A percentile compares a stretch with the other conserved stretches of the same genome.
These are phyloP conservation scores for Heliamphora pulchella DNA, from an alignment of 179 eudicot genomes.

Conservation along the genomic window DNA sequence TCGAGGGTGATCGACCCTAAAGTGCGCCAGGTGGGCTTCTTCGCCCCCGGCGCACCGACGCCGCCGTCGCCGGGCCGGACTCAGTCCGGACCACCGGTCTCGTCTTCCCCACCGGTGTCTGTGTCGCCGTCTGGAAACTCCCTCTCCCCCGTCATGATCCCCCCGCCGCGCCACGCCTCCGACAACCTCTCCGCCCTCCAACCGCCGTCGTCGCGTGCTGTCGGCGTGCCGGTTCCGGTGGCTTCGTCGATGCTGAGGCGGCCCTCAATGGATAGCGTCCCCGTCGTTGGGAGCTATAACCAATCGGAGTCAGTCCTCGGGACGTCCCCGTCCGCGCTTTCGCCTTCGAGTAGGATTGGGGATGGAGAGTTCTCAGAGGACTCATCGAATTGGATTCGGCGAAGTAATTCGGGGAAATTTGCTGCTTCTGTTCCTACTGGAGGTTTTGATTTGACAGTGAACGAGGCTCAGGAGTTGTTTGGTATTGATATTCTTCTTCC, in stretches of 20 bases:
- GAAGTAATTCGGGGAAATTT: constrained; percentile 36
- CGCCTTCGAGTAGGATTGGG: constrained; percentile 16
- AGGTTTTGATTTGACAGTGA: constrained; percentile 26
- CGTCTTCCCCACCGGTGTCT: constrained; percentile 16
- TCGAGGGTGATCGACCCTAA: constrained; percentile 65
- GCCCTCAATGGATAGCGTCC: constrained; percentile 17
- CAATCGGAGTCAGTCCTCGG: constrained; percentile 27
- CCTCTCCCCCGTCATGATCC: constrained; percentile 73
- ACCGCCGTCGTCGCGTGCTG: constrained; percentile 12
- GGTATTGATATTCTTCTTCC: constrained; percentile 18
- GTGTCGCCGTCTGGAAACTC: constrained; percentile 36
- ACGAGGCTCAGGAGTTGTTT: constrained; percentile 21
- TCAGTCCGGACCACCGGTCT: constrained; percentile 39
- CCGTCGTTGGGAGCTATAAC: constrained; percentile 52
- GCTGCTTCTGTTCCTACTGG: constrained; percentile 39
- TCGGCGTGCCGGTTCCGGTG: constrained; percentile 19
- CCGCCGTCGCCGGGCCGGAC: constrained; percentile 38
- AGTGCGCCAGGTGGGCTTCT: constrained; percentile 73
- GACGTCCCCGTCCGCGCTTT: constrained; percentile 24
- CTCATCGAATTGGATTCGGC: constrained; percentile 34
- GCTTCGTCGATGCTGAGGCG: constrained; percentile 19
- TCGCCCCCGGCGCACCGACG: constrained; percentile 43
- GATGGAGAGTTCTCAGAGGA: constrained; percentile 45
- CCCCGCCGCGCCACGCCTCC: constrained; percentile 65
- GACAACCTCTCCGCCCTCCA: constrained; percentile 25